Evolutionary conservation across 1,284 basidiomycete species (phyloP), one percentile per base, ranked within the genome.

Genomic region (Xerocomus cyaneibrunnescens): DNA sequence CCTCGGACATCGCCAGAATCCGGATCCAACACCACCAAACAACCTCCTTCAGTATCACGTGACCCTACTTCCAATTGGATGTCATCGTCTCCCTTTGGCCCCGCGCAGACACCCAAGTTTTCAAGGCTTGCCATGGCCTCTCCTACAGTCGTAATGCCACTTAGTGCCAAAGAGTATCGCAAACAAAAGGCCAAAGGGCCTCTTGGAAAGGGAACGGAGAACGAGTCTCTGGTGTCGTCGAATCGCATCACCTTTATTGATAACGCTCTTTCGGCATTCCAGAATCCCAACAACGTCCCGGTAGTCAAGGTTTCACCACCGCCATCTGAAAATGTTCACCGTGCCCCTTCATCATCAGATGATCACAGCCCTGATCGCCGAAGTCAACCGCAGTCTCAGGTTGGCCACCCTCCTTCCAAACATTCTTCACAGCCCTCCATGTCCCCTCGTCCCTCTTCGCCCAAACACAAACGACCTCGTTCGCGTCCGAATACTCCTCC

Each of bases 51-150:
- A 1, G 34, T 36, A 1, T 60, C 64, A 55, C 67, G 67, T 64
- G 62, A 70, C 16, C 60, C 64, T 13, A 0, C 49, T 41, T 52
- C 65, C 7, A 66, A 66, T 10, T 70, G 66, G 67, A 58, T 70
- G 49, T 61, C 68, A 2, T 65, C 66, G 0, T 50, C 66, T n/a
- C 65, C 68, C 35, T 67, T 67, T 55, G 65, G 65, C 6, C 66
- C 65, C 3, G 60, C 55, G 3, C 6, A n/a, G 32, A 60, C 57
- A 1, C 65, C 65, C 8, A 69, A 56, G 40, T 70, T 67, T 37
- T 67, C 65, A 2, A 62, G 68, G 41, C 64, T 68, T 13, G 27
- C 65, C 25, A 57, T 67, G 51, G 64, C 66, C 13, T 63, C 64
- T 4, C 57, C 68, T 6, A 38, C 57, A 2, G 59, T 67, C 23